Evolutionary conservation across 805 yeast species (phyloP), one percentile per base, ranked within the genome.

Genomic region (Myxozyma neglecta): DNA sequence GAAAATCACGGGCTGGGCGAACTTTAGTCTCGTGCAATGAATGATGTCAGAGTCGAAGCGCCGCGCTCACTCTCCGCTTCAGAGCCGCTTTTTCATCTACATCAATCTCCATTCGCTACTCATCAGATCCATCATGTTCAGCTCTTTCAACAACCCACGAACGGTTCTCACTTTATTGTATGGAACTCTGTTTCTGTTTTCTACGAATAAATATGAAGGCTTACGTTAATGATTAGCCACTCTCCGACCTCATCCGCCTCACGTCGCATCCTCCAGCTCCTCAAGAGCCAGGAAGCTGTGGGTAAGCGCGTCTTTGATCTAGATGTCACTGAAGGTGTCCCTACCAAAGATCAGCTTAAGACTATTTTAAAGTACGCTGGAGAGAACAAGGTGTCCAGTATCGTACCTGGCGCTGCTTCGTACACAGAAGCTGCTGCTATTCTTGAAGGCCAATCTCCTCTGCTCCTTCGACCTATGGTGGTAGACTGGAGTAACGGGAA

Each of bases 271-370:
- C 60, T 64, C 37, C 56, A 54, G 32, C 36, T 43, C 39, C 49
- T 64, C 36, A 57, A 50, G 42, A 43, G 35, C 32, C 48, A 44
- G 20, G 56, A 47, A 10, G 35, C 44, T 1, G 24, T 70, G 70
- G 60, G 69, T 1, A 59, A 71, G 14, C 60, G 65, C n/a, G 43
- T 67, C 10, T 64, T 71, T 53, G 77, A 75, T 60, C 71, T 76
- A 6, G 76, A 74, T 24, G 69, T 68, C 36, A 63, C 74, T 18
- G 74, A 74, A 55, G 73, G 70, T 52, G 65, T 73, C 2, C 69
- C 75, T 49, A 69, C 70, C 8, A 50, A 42, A 18, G 70, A 67
- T 36, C 70, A 68, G 58, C 61, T 68, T 43, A 53, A 60, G 48
- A 65, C 70, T 8, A 59, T 68, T 14, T 51, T 61, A 24, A 53